Conservation (phyloP, 371 early-diverging fungal genomes). For the Syncephalastrum sp. region DNA sequence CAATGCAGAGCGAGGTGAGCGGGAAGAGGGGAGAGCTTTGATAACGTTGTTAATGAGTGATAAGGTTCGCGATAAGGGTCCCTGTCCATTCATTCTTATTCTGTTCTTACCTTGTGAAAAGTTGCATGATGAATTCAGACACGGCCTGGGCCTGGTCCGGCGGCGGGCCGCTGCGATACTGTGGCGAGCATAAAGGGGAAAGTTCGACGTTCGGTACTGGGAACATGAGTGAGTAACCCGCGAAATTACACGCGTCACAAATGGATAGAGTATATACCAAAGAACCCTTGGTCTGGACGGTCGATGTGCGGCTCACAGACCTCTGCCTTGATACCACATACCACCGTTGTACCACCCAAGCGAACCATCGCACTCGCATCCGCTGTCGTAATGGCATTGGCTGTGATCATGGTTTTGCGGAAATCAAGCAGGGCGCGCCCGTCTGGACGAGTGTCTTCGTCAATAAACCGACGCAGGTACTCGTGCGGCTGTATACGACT, state of each 20-base stretch:
- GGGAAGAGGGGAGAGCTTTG: constrained; percentile 62
- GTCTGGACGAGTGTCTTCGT: constrained; percentile 80
- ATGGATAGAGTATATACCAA: constrained; percentile 50
- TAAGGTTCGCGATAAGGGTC: not conserved
- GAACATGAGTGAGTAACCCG: constrained; percentile 2
- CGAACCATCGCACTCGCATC: constrained; percentile 87
- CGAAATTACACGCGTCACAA: not conserved
- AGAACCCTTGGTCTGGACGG: constrained; percentile 72
- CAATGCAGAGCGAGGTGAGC: constrained; percentile 78
- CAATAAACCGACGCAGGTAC: constrained; percentile 81
- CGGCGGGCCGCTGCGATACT: constrained; percentile 88
- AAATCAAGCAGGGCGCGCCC: constrained; percentile 70
- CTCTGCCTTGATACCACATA: constrained; percentile 96
- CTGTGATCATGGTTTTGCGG: constrained; percentile 57
- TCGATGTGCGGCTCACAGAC: constrained; percentile 79
- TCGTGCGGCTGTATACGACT: constrained; percentile 83
- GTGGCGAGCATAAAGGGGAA: constrained; percentile 82
- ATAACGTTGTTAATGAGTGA: constrained; percentile 1
- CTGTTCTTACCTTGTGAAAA: constrained; percentile 58
- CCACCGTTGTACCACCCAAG: constrained; percentile 86
- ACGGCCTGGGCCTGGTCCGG: constrained; percentile 80
- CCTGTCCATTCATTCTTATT: not conserved
- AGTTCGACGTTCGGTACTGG: constrained; percentile 90
- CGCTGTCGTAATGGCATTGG: constrained; percentile 79
- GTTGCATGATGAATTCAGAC: constrained; percentile 75